Evolutionary conservation across 768 basidiomycete genomes (phyloP), one percentile per base, ranked within the genome.

Genomic region (Clavaria fumosa): DNA sequence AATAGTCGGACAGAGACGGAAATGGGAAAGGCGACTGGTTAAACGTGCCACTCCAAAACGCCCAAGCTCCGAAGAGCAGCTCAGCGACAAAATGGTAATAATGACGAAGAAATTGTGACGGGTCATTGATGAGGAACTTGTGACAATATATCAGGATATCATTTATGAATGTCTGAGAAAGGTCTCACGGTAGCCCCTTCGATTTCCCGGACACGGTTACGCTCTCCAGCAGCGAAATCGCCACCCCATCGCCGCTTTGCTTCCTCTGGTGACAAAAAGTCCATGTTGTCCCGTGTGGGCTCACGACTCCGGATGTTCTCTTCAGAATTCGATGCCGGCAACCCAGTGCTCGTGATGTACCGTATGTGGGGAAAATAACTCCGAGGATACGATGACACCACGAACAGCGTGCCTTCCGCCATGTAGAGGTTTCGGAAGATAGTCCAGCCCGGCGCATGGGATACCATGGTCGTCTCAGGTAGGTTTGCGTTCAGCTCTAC

Each of bases 31-130:
- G 26, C 23, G 32, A 17, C 23, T 23, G 34, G 33, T 9, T 9
- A 43, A 54, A 69, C 4, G 75, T 65, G 23, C 76, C 75, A 31
- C 64, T 61, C 77, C 77, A 83, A 47, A 83, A 69, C 1, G 80
- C 69, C 67, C 81, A 83, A 3, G 69, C 58, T 22, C 84, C 85
- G 22, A 88, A 60, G 40, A 84, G 58, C 33, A 84, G 70, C 51
- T 90, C 86, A 0, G 79, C 86, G 22, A 78, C 79, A 42, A 84
- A 77, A 56, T 89, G 86, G 55, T 88, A 89, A 54, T 86, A 89
- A 52, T 89, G 86, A 32, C 64, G 60, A n/a, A 88, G 65, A 64
- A 89, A 81, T 49, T 84, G 80, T 1, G 53, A 40, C 0, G 82
- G 78, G 43, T 83, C 82, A 50, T 80, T 80, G 48, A 77, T 63